Base-by-base conservation (phyloP, 306 rosid species). In the Phaseolus lunatus region DNA sequence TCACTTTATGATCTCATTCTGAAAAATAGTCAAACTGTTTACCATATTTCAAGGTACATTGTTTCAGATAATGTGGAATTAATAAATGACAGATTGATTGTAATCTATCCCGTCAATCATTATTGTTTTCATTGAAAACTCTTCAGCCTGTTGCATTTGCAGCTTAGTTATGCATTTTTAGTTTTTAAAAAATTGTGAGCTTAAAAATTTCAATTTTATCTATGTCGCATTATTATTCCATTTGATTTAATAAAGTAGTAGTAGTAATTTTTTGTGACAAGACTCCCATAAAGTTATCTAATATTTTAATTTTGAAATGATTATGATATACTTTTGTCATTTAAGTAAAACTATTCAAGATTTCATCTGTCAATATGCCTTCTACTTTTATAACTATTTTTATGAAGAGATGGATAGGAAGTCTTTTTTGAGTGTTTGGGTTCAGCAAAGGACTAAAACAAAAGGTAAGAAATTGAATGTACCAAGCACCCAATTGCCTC, bases 1-100 rank as follows among this genome's bases (percentile, higher is more conserved):
- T 50, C 61, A 73, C 49, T 82, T 57, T 35, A 20, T 23, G 31
- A 20, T 68, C 41, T 63, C 50, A 69, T 67, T 45, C 73, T 47
- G 54, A 68, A 77, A 72, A 77, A 0, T 77, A 67, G 71, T 58
- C 41, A 33, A 31, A 52, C 52, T 27, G 73, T 53, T 9, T 35
- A 39, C 57, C 26, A 27, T 26, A 33, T 43, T 64, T 31, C 57
- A 8, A n/a, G n/a, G 64, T 56, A 29, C 45, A 57, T 33, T 9
- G 67, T 69, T 59, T 47, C 44, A 9, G 43, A 59, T 27, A 39
- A 47, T 20, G 65, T 56, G 52, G 58, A 54, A 70, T 76, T 23
- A 65, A 39, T 80, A 62, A 41, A 56, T 53, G 58, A 20, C 33
- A 39, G 35, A 20, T 12, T 57, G 45, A 19, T 74, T 72, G 19